Conservation (phyloP, 2,329 filamentous ascomycete species). For the Colletotrichum coccodes region DNA sequence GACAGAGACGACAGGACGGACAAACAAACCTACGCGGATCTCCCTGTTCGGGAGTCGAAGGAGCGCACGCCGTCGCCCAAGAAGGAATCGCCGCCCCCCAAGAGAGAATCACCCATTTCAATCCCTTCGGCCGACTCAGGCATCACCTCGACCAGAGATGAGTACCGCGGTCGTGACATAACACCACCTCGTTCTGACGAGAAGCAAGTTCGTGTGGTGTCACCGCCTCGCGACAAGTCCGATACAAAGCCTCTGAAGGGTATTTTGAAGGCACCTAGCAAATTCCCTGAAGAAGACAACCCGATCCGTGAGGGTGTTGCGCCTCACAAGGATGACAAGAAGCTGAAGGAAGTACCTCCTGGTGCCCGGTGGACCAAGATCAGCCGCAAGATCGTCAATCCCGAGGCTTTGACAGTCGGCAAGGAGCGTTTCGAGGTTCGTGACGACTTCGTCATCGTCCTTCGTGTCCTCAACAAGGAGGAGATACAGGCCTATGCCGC, state of each 20-base stretch:
- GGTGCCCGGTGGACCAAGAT: slow-evolving; percentile 95
- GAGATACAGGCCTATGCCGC: slow-evolving; percentile 90
- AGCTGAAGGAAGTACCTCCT: slow-evolving; percentile 74
- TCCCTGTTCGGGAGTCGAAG: slow-evolving; percentile 14
- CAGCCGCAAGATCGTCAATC: slow-evolving; percentile 87
- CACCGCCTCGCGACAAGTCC: slow-evolving; percentile 70
- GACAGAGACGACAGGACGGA: slow-evolving; percentile 20
- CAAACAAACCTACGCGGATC: slow-evolving; percentile 26
- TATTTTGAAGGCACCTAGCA: slow-evolving; percentile 86
- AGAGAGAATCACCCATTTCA: slow-evolving; percentile 24
- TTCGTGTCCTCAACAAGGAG: slow-evolving; percentile 86
- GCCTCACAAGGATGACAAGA: slow-evolving; percentile 88
- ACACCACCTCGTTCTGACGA: slow-evolving; percentile 47
- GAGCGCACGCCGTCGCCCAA: slow-evolving; percentile 29
- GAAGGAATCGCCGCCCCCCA: slow-evolving; percentile 23
- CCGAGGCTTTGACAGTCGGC: slow-evolving; percentile 84
- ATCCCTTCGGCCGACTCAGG: slow-evolving; percentile 21
- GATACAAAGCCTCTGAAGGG: slow-evolving; percentile 80
- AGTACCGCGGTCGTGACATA: slow-evolving; percentile 55
- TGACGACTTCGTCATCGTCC: slow-evolving; percentile 92
- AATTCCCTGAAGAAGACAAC: slow-evolving; percentile 88
- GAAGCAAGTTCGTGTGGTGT: slow-evolving; percentile 74
- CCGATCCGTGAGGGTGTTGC: slow-evolving; percentile 90
- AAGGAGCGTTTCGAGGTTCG: slow-evolving; percentile 92
- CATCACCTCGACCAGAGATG: slow-evolving; percentile 37